Evolutionary conservation across 1,139 yeast genomes (phyloP), one percentile per base, ranked within the genome.

Genomic region (Suhomyces chickasaworum): DNA sequence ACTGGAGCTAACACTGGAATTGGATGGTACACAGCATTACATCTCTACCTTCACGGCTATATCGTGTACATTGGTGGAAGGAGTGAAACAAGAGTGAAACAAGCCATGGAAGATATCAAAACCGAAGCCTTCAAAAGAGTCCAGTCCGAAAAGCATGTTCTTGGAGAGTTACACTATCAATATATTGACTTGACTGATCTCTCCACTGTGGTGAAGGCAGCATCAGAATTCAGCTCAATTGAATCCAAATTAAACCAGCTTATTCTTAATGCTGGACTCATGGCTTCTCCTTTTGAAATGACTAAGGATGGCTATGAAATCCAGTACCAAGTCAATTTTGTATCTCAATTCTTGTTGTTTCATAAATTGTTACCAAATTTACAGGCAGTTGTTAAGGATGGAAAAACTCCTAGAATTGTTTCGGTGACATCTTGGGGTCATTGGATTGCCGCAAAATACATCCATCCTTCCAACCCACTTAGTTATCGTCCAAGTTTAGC

Each of bases 1-100:
- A 85, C 95, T 0, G 95, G 96, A 1, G 95, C 90, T 5, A 86
- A 84, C 58, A 76, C 85, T 38, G 96, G 96, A 0, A 76, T 87
- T 18, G 96, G 97, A 4, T 87, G 83, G 74, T 86, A 71, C 61
- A 85, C 95, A 0, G 87, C 80, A 3, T 67, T 88, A 17, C 95
- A 88, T 57, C 72, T 89, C 10, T 87, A 84, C 58, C 68, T 87
- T 44, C 96, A 88, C 58, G 97, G 97, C 0, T 86, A 80, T 60
- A 68, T 75, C 3, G 84, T 89, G 2, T 89, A 89, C 58, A 69
- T 88, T 45, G 88, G 85, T 1, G 93, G 95, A 1, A 68, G 96
- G 52, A 83, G 77, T 53, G 72, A 71, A 38, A 64, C 69, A n/a
- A 76, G 82, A 52, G 84, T 85, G 0, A 60, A 63, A 12, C 71